These are phyloP conservation scores for Malbranchea cinnamomea DNA, from an alignment of 2,329 filamentous ascomycete genomes.

Conservation along the genomic window DNA sequence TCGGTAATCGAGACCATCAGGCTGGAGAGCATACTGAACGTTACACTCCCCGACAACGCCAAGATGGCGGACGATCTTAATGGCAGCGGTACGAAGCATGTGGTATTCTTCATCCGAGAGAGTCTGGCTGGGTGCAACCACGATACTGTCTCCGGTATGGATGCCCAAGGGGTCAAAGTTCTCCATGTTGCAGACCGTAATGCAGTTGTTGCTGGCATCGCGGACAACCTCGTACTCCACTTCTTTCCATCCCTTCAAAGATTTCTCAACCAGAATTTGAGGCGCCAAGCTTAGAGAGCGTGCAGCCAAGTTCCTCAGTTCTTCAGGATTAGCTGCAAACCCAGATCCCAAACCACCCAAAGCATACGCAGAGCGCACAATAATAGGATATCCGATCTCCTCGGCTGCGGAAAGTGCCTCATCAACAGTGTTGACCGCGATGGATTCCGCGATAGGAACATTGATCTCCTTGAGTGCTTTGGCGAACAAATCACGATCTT, in stretches of 20 bases:
- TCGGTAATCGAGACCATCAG: slow-evolving; percentile 91
- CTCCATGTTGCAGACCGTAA: slow-evolving; percentile 97
- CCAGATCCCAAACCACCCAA: slow-evolving; percentile 91
- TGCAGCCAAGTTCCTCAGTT: slow-evolving; percentile 84
- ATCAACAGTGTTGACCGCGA: slow-evolving; percentile 80
- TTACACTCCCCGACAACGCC: slow-evolving; percentile 98
- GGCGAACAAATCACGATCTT: slow-evolving; percentile 91
- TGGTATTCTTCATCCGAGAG: slow-evolving; percentile 98
- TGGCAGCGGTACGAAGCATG: slow-evolving; percentile 93
- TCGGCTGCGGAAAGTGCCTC: slow-evolving; percentile 81
- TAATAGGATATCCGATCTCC: slow-evolving; percentile 87
- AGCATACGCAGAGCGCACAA: slow-evolving; percentile 92
- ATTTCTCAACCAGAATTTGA: slow-evolving; percentile 96
- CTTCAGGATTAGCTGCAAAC: slow-evolving; percentile 86
- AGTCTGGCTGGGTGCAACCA: slow-evolving; percentile 92
- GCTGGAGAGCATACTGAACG: slow-evolving; percentile 92
- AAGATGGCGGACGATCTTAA: slow-evolving; percentile 95
- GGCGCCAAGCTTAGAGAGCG: slow-evolving; percentile 85
- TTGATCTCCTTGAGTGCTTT: slow-evolving; percentile 94
- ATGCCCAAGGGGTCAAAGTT: slow-evolving; percentile 97
- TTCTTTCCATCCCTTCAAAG: slow-evolving; percentile 98
- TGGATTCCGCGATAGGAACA: slow-evolving; percentile 92
- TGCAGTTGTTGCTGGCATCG: slow-evolving; percentile 96
- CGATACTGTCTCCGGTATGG: slow-evolving; percentile 96
- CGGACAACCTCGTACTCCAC: slow-evolving; percentile 97